These are phyloP conservation scores for Monosporozyma aerobia DNA, from an alignment of 805 yeast genomes.

Conservation along the genomic window DNA sequence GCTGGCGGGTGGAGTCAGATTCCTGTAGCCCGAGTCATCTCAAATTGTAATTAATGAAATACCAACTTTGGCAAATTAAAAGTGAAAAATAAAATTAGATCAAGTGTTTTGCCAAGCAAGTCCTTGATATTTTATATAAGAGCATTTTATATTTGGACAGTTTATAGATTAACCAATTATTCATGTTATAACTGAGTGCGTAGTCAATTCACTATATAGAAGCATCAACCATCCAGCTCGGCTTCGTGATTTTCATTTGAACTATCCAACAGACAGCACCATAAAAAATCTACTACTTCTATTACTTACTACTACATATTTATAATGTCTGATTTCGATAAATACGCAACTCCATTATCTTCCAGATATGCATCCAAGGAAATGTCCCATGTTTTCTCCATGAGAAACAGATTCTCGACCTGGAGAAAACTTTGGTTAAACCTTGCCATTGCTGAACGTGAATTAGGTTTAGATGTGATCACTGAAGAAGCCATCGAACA, in stretches of 20 bases:
- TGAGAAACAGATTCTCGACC: slow-evolving; percentile 89
- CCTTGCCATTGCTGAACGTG: slow-evolving; percentile 90
- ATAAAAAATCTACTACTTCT: not conserved
- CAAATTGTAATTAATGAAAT: not conserved
- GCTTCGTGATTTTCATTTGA: not conserved
- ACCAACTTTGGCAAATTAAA: not conserved
- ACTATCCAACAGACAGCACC: no score
- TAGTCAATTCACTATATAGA: not conserved
- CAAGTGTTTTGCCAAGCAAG: not conserved
- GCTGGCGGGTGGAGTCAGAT: not conserved
- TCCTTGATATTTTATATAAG: not conserved
- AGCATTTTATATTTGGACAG: not conserved
- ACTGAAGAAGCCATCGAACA: slow-evolving; percentile 87
- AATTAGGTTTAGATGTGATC: slow-evolving; percentile 75
- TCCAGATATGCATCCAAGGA: slow-evolving; percentile 97
- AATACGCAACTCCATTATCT: slow-evolving; percentile 86
- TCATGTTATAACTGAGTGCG: not conserved
- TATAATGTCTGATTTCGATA: slow-evolving; percentile 42
- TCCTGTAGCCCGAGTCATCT: not conserved
- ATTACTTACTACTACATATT: not conserved
- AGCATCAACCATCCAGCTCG: not conserved
- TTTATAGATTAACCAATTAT: not conserved
- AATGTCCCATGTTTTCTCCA: slow-evolving; percentile 87
- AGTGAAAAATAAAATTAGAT: not conserved
- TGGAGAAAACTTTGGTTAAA: slow-evolving; percentile 98